Evolutionary conservation across 2,329 filamentous ascomycete species (phyloP), one percentile per base, ranked within the genome.

Genomic region (Epicoccum nigrum): DNA sequence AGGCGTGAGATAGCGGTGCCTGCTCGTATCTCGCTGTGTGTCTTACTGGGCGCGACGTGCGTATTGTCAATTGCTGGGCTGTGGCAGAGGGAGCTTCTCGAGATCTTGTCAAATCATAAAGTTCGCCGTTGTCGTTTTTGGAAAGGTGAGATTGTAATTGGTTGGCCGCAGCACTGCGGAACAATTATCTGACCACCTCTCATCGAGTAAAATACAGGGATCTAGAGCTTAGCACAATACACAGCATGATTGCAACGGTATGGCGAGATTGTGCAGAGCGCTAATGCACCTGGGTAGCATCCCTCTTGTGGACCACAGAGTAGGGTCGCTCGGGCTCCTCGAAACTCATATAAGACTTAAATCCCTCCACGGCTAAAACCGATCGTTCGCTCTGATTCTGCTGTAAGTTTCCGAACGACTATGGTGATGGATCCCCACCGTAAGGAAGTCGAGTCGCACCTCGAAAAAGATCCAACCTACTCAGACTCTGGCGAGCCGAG

Each of bases 401-500:
- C 13, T 30, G 12, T 13, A 13, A 13, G 13, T 13, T 9, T 30
- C 13, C 11, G 4, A 30, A n/a, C 2, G 12, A 11, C 16, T 7
- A 46, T 57, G 55, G 49, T 50, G 23, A 3, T 25, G 23, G 6
- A n/a, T n/a, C n/a, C n/a, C 2, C 45, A 56, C 1, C 30, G 37
- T 13, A 61, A 63, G 33, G 44, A 48, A 33, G 43, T 51, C 8
- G 25, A 33, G 16, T 52, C 51, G 20, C 45, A 49, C 17, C 37
- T 60, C 32, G 41, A 56, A 12, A 47, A 21, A 37, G 50, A 55
- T 1, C 46, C 44, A 4, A 46, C 40, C 32, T 35, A 37, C 16
- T 53, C 39, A 2, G 60, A 56, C n/a, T 30, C 21, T 17, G 54
- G 51, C 11, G 54, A 57, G 34, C 33, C 37, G 4, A 48, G 56